Evolutionary conservation across 1,284 basidiomycete genomes (phyloP).

Genomic region (Anthracocystis panici-leucophaei): DNA sequence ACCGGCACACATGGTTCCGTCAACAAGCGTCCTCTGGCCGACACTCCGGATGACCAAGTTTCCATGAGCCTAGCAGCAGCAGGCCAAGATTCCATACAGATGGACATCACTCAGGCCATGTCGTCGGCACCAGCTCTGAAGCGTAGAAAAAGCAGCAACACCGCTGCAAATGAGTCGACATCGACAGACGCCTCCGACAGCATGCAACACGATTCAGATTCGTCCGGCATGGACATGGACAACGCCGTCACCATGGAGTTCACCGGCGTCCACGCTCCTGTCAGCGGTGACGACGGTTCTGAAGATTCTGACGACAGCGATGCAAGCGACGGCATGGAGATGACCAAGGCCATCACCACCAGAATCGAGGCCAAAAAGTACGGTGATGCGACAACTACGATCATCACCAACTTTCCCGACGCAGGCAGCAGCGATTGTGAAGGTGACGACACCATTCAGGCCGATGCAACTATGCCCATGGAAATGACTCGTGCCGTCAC

Average conservation of each 20-base stretch:
- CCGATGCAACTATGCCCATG: constrained; percentile 47
- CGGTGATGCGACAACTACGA: constrained; percentile 42
- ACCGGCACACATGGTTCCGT: constrained; percentile 46
- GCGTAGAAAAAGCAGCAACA: constrained; percentile 38
- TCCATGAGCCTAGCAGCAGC: constrained; percentile 23
- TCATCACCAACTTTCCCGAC: constrained; percentile 37
- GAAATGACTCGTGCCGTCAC: constrained; percentile 49
- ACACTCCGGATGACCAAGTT: constrained; percentile 26
- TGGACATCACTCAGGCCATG: constrained; percentile 47
- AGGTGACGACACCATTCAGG: constrained; percentile 37
- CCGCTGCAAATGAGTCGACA: constrained; percentile 23
- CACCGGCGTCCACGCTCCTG: constrained; percentile 33
- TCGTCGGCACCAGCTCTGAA: constrained; percentile 32
- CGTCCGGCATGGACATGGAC: constrained; percentile 35
- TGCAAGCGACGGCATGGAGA: constrained; percentile 42
- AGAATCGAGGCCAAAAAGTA: constrained; percentile 44
- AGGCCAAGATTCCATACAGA: constrained; percentile 34
- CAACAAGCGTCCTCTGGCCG: constrained; percentile 34
- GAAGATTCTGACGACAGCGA: constrained; percentile 34
- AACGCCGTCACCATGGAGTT: constrained; percentile 54
- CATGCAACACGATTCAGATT: constrained; percentile 7
- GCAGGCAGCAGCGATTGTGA: constrained; percentile 39
- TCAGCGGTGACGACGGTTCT: constrained; percentile 11
- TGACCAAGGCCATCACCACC: constrained; percentile 52
- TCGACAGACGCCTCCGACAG: constrained; percentile 25